Evolutionary conservation across 2,329 filamentous ascomycete genomes (phyloP).

Genomic region (Diaporthe sp.): DNA sequence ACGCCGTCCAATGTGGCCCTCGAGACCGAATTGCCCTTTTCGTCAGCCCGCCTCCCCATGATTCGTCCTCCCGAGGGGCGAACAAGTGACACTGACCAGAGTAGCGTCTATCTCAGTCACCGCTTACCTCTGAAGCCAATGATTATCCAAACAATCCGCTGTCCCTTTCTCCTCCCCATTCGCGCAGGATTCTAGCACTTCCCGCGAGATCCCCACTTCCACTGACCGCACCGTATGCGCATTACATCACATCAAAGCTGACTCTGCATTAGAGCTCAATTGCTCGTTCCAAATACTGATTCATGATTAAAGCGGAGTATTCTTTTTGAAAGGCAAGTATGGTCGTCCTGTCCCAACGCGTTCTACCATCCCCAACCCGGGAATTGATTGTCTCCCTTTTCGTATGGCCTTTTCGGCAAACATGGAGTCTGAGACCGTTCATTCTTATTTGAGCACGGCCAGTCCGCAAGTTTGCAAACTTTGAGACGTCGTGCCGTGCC

Average conservation of each 20-base stretch:
- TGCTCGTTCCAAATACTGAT: background rate
- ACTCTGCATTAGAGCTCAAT: background rate
- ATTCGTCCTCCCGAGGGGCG: background rate
- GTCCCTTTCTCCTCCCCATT: background rate
- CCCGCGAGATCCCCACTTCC: slow-evolving; percentile 17
- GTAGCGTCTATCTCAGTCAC: slow-evolving; percentile 12
- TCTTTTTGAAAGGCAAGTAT: background rate
- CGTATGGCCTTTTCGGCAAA: background rate
- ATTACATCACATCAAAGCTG: slow-evolving; percentile 11
- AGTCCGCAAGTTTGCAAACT: background rate
- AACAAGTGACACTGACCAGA: background rate
- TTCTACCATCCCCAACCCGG: background rate
- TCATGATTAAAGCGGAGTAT: background rate
- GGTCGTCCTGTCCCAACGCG: background rate
- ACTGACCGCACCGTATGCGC: background rate
- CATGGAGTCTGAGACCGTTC: background rate
- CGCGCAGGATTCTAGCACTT: slow-evolving; percentile 1
- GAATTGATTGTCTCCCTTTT: background rate
- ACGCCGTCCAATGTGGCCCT: slow-evolving; percentile 4
- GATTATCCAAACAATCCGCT: background rate
- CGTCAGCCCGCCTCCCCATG: background rate
- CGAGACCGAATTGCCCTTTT: background rate
- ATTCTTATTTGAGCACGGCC: background rate
- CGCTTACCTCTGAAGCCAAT: background rate
- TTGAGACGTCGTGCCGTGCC: background rate